Percentiles rank a stretch among this genome's conserved stretches.
phyloP scores from a whole-genome alignment of 2,329 filamentous ascomycete species.

The Acrodontium crateriforme region DNA sequence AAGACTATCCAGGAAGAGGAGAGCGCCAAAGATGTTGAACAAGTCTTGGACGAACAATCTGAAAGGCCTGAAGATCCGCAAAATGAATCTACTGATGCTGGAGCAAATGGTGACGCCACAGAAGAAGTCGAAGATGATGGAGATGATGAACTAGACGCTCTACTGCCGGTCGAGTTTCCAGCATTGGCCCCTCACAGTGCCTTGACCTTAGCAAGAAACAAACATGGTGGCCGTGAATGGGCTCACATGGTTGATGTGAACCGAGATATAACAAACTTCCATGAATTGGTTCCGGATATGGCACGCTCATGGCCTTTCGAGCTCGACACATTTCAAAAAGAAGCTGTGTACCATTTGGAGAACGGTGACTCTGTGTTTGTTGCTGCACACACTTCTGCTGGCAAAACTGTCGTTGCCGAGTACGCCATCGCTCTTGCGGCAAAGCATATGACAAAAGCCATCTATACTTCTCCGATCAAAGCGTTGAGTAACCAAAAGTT shows the following conservation, averaged over 20 bases:
- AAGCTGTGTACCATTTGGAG: conserved; percentile 94
- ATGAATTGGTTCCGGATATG: conserved; percentile 89
- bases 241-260: conserved; percentile 97
- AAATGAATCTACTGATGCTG: conserved; percentile 21
- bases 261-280: conserved; percentile 84
- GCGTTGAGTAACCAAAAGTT: conserved; percentile 98
- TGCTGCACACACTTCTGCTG: conserved; percentile 90
- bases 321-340: conserved; percentile 94
- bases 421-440: conserved; percentile 92
- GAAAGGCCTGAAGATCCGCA: conserved; percentile 27
- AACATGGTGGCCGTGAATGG: conserved; percentile 75
- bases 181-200: conserved; percentile 73
- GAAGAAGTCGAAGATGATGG: conserved; percentile 28
- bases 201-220: conserved; percentile 56
- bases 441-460: conserved; percentile 99
- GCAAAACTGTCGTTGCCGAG: conserved; percentile 95
- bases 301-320: conserved; percentile 94
- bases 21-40: conserved; percentile 56
- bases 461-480: conserved; percentile 98
- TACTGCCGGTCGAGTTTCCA: conserved; percentile 86
- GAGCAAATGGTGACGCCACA: conserved; percentile 16
- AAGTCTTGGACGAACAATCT: conserved; percentile 41
- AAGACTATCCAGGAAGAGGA: conserved; percentile 38
- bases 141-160: conserved; percentile 60
- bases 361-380: conserved; percentile 96